Base-by-base conservation (phyloP, 108 stramenopile genomes). In the Seminavis robusta region DNA sequence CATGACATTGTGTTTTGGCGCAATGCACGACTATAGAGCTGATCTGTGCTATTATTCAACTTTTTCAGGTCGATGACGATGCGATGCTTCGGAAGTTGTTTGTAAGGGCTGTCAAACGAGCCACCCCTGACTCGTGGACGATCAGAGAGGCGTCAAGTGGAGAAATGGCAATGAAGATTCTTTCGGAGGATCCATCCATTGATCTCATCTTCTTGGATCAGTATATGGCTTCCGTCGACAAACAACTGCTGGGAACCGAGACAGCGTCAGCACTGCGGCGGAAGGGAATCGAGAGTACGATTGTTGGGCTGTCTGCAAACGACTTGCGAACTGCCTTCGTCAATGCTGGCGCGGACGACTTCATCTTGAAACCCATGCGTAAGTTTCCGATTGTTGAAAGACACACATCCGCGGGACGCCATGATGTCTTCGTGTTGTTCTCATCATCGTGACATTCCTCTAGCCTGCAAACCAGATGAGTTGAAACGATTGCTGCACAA, bases 341-440 rank as follows among this genome's bases (percentile, higher is more conserved):
- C n/a, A n/a, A n/a, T 33, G 54, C 54, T 3, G 79, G 79, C 10
- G 67, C 71, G 3, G 56, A 81, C 49, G 39, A 47, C 9, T 81
- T 81, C 42, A 51, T 63, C 17, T 53, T 81, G 52, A 81, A 81
- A 33, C 79, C 79, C n/a, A n/a, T n/a, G n/a, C n/a, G n/a, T n/a
- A n/a, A n/a, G n/a, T n/a, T n/a, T n/a, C n/a, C n/a, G n/a, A n/a
- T n/a, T n/a, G n/a, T n/a, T n/a, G n/a, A n/a, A n/a, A n/a, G n/a
- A n/a, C n/a, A n/a, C n/a, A n/a, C n/a, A n/a, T n/a, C n/a, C n/a
- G n/a, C n/a, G n/a, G n/a, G n/a, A n/a, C n/a, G n/a, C n/a, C n/a
- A n/a, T n/a, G n/a, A n/a, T n/a, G n/a, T n/a, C n/a, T n/a, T n/a
- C n/a, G n/a, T n/a, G n/a, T n/a, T n/a, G n/a, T n/a, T n/a, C n/a